phyloP scores from a whole-genome alignment of 2,329 filamentous ascomycete species.

The Trichoderma cornu-damae region DNA sequence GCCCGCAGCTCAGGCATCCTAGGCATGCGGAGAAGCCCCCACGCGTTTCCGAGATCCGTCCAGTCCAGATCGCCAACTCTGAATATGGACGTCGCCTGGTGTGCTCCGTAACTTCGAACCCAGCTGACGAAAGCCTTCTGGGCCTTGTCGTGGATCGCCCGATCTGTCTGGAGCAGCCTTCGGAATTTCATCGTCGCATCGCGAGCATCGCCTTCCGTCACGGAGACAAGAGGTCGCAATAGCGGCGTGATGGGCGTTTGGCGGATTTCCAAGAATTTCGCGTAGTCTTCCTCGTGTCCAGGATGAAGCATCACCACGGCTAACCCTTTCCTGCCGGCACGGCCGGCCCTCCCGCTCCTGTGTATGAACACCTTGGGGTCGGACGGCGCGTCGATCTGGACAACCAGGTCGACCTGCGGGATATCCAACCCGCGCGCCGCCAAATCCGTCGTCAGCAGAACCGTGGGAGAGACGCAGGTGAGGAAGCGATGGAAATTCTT shows the following conservation, averaged over 20 bases:
- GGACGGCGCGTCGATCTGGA: conserved; percentile 76
- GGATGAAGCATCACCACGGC: conserved; percentile 82
- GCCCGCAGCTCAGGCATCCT: conserved; percentile 86
- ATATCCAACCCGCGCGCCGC: conserved; percentile 89
- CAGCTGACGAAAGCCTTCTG: conserved; percentile 91
- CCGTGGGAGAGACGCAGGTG: conserved; percentile 65
- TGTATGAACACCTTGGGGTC: conserved; percentile 96
- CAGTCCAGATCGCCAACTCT: conserved; percentile 76
- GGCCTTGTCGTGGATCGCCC: conserved; percentile 73
- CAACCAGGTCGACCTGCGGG: conserved; percentile 82
- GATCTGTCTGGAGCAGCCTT: conserved; percentile 46
- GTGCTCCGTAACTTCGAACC: conserved; percentile 86
- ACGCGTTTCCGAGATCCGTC: conserved; percentile 72
- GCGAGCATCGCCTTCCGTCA: conserved; percentile 58
- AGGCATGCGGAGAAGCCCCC: conserved; percentile 81
- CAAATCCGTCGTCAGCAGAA: conserved; percentile 89
- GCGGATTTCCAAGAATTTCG: conserved; percentile 78
- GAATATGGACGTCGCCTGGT: conserved; percentile 89
- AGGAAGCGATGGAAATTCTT: conserved; percentile 83
- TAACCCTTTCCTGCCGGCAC: conserved; percentile 80
- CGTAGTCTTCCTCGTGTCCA: conserved; percentile 83
- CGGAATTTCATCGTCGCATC: conserved; percentile 57
- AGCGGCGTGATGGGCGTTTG: conserved; percentile 75
- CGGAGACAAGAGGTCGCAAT: conserved; percentile 48
- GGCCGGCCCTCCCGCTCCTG: conserved; percentile 80